Evolutionary conservation across 225 moss, liverwort and hornwort genomes (phyloP).

Genomic region (Lunularia cruciata): DNA sequence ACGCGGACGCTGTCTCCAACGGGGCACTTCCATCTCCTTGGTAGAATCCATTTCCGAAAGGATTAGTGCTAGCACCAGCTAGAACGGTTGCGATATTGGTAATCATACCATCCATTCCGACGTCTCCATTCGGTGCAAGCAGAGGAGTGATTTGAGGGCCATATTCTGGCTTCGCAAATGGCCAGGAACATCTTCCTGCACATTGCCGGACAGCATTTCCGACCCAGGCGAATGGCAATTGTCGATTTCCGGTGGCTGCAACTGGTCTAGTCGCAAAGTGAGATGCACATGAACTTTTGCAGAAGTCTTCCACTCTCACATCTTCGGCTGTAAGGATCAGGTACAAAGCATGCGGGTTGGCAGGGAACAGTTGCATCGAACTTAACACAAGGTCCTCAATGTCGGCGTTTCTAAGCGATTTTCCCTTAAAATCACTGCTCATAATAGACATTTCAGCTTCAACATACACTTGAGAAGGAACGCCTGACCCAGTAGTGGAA

Average conservation of each 20-base stretch:
- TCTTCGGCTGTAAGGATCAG: conserved; percentile 61
- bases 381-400: conserved; percentile 24
- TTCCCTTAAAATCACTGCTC: conserved; percentile 18
- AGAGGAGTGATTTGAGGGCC: conserved; percentile 45
- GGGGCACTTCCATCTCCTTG: conserved; percentile 60
- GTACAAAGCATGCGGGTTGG: conserved; percentile 46
- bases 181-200: conserved; percentile 77
- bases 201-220: conserved; percentile 66
- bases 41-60: conserved; percentile 67
- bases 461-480: conserved; percentile 20
- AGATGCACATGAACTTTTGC: conserved; percentile 58
- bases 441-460: conserved; percentile 21
- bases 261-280: conserved; percentile 52
- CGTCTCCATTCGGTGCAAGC: conserved; percentile 62
- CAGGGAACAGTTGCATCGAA: conserved; percentile 19
- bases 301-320: conserved; percentile 60
- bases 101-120: conserved; percentile 70
- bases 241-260: conserved; percentile 27
- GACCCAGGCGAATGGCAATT: conserved; percentile 68
- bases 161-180: conserved; percentile 49
- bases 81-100: conserved; percentile 67
- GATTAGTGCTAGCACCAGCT: conserved; percentile 70
- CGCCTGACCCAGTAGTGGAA: conserved; percentile 16
- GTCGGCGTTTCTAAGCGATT: conserved; percentile 18
- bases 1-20: conserved; percentile 68